A percentile compares a stretch with the other conserved stretches of the same genome.
Evolutionary conservation across 495 filamentous ascomycete species (phyloP).

Genomic region (Mytilinidion resinicola): DNA sequence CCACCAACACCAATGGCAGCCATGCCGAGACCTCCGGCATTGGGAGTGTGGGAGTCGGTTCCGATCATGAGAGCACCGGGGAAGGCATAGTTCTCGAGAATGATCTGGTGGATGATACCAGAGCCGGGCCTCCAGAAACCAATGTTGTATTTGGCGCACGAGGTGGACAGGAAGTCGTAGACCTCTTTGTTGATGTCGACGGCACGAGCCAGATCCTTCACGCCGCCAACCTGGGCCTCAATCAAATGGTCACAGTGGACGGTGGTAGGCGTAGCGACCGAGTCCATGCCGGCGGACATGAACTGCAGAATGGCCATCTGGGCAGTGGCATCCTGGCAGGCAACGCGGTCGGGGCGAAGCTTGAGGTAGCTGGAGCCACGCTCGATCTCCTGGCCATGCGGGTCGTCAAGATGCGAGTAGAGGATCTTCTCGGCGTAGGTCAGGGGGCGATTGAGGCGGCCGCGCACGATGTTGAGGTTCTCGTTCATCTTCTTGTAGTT

Average conservation of each 20-base stretch:
- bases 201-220: constrained; percentile 89
- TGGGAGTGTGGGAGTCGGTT: constrained; percentile 98
- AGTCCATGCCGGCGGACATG: constrained; percentile 95
- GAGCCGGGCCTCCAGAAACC: constrained; percentile 99
- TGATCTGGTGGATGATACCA: constrained; percentile 98
- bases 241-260: constrained; percentile 99
- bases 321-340: constrained; percentile 98
- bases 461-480: constrained; percentile 86
- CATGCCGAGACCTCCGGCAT: constrained; percentile 95
- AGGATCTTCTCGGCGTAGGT: constrained; percentile 98
- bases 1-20: constrained; percentile 96
- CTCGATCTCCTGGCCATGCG: constrained; percentile 91
- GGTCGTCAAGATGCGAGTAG: constrained; percentile 98
- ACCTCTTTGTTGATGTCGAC: constrained; percentile 98
- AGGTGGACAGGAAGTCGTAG: constrained; percentile 91
- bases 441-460: constrained; percentile 81
- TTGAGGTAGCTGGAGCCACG: constrained; percentile 92
- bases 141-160: constrained; percentile 99
- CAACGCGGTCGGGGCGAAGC: constrained; percentile 93
- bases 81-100: constrained; percentile 98
- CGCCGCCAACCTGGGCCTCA: constrained; percentile 91
- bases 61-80: constrained; percentile 97
- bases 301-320: constrained; percentile 99
- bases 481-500: constrained; percentile 96
- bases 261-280: constrained; percentile 88